Evolutionary conservation across 2,329 filamentous ascomycete genomes (phyloP), one percentile per base, ranked within the genome.

Genomic region (Pezicula radicicola): DNA sequence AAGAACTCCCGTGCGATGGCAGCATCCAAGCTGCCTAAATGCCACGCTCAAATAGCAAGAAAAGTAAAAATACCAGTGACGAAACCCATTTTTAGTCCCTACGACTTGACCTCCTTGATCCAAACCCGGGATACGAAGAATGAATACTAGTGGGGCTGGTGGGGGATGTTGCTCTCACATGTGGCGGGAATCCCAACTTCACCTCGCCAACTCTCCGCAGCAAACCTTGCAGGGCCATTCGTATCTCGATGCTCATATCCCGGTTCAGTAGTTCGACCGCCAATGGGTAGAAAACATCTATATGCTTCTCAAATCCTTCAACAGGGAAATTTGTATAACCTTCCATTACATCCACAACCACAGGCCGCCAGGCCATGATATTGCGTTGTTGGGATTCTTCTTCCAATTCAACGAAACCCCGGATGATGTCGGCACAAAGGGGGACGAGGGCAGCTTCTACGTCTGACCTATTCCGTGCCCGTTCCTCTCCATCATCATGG

Each of bases 381-480:
- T 99, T 99, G 51, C 94, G 82, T 67, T 97, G 92, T 71, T 99
- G 94, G 27, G 90, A 95, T 66, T 99, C 95, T 68, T 97, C 92
- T 66, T 97, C 94, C 3, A 99, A 84, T 4, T 80, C 77, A 10
- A 91, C 84, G 69, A 96, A 99, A 13, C 87, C 87, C 36, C 84
- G 81, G 55, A 99, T 87, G 57, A 99, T 96, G 69, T 99, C 94
- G 64, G 88, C 90, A 74, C 94, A 99, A 4, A 99, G 81, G 52
- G 95, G 95, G 25, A 99, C 89, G 25, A 99, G 79, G 1, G 94
- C 95, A 39, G 85, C 85, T 72, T 99, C 94, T 0, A 95, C 96
- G 59, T 96, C 90, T 2, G 80, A 78, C 40, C 92, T 83, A 62
- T 83, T 91, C 54, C 87, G 85, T 52, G 87, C 85, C 48, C 94